These are phyloP conservation scores for Cordyceps cateniannulata DNA, from an alignment of 2,329 filamentous ascomycete species.

Conservation along the genomic window DNA sequence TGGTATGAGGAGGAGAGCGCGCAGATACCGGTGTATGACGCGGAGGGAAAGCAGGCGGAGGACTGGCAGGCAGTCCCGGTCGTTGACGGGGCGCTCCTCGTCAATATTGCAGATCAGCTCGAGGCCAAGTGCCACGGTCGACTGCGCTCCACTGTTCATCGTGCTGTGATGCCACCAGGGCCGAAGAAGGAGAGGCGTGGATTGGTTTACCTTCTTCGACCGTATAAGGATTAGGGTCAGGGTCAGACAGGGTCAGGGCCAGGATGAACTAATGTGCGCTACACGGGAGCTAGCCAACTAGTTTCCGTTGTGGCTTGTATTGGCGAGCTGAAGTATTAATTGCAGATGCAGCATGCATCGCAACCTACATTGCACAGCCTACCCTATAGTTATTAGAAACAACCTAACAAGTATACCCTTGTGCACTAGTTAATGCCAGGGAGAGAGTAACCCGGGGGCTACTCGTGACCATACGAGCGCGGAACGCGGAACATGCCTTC, in stretches of 20 bases:
- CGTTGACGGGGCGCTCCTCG: not conserved
- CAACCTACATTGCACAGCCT: too few relatives aligned
- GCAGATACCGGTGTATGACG: slow-evolving; percentile 3
- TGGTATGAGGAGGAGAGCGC: slow-evolving; percentile 2
- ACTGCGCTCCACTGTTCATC: slow-evolving; percentile 1
- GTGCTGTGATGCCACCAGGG: not conserved
- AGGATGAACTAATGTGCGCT: not conserved
- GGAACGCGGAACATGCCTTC: too few relatives aligned
- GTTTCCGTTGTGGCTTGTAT: too few relatives aligned
- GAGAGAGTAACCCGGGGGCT: too few relatives aligned
- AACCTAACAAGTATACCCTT: too few relatives aligned
- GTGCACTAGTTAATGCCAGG: too few relatives aligned
- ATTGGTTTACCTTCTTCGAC: slow-evolving; percentile 5
- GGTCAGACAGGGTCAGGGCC: not conserved
- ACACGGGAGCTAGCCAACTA: not conserved
- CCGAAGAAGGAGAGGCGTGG: not conserved
- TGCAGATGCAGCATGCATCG: too few relatives aligned
- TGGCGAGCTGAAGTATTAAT: too few relatives aligned
- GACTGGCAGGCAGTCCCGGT: slow-evolving; percentile 4
- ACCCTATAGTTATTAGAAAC: too few relatives aligned
- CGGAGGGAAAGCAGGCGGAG: not conserved
- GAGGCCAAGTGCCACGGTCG: not conserved
- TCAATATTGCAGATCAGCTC: slow-evolving; percentile 8
- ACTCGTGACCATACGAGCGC: too few relatives aligned
- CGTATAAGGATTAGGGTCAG: not conserved